phyloP scores from a whole-genome alignment of 148 eudicot species.

The Bassia scoparia region DNA sequence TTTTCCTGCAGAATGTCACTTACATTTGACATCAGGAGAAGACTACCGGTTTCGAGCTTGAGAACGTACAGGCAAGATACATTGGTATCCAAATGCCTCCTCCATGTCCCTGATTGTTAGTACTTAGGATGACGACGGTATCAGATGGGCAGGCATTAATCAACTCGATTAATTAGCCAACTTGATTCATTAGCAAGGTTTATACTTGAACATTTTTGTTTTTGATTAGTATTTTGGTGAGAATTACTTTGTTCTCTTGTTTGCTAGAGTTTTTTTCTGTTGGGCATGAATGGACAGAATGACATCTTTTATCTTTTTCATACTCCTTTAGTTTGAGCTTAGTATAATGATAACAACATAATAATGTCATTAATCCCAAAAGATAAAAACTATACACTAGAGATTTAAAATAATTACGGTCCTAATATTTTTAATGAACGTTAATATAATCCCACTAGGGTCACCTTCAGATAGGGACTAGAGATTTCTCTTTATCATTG shows the following conservation, averaged over 20 bases:
- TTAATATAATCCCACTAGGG: too few relatives aligned
- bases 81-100: conserved; percentile 52
- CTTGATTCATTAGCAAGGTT: background rate
- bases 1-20: conserved; percentile 44
- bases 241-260: background rate
- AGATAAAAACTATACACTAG: too few relatives aligned
- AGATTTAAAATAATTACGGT: too few relatives aligned
- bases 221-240: background rate
- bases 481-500: too few relatives aligned
- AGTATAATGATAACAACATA: too few relatives aligned
- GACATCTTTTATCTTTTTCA: too few relatives aligned
- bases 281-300: too few relatives aligned
- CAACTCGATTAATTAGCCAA: background rate
- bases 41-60: conserved; percentile 33
- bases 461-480: too few relatives aligned
- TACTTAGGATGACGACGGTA: background rate
- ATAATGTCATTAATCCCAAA: too few relatives aligned
- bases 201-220: conserved; percentile 14
- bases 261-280: background rate
- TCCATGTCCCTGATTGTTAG: conserved; percentile 32
- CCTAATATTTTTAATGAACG: too few relatives aligned
- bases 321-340: too few relatives aligned
- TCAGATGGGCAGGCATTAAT: background rate
- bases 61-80: conserved; percentile 42
- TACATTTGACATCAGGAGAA: conserved; percentile 31